Conservation (phyloP, 1,284 basidiomycete species). For the Ustilago crameri region DNA sequence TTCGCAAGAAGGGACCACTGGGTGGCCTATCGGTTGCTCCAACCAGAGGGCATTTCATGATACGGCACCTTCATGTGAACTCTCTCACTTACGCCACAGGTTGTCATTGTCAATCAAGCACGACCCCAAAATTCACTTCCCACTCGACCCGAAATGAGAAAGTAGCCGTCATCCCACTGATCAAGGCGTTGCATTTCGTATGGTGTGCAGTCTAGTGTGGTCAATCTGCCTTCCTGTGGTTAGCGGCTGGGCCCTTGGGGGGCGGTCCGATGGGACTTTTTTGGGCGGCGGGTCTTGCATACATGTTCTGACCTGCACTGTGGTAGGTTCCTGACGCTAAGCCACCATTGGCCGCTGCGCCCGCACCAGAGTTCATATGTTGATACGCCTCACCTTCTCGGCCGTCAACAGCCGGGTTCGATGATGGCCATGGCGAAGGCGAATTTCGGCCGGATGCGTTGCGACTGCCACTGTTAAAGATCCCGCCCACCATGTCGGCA, state of each 20-base stretch:
- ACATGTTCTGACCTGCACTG: slow-evolving; percentile 31
- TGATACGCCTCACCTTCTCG: slow-evolving; percentile 4
- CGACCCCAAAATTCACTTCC: no score
- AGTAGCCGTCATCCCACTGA: no score
- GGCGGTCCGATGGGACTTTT: slow-evolving; percentile 26
- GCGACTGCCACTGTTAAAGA: slow-evolving; percentile 39
- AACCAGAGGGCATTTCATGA: no score
- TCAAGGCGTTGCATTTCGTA: no score
- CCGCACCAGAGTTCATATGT: slow-evolving; percentile 11
- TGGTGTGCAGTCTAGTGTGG: no score
- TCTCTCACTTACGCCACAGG: no score
- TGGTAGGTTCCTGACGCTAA: slow-evolving; percentile 26
- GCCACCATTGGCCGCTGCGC: slow-evolving; percentile 8
- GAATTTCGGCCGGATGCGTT: slow-evolving; percentile 30
- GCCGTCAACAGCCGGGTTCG: slow-evolving; percentile 7
- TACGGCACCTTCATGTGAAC: no score
- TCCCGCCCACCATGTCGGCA: slow-evolving; percentile 51
- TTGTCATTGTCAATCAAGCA: no score
- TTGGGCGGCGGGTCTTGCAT: slow-evolving; percentile 17
- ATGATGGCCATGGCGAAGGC: slow-evolving; percentile 24
- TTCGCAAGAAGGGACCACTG: no score
- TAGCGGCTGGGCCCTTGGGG: slow-evolving; percentile 30
- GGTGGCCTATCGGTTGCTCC: no score
- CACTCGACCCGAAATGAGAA: no score
- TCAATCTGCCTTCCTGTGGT: slow-evolving; percentile 37